Conservation (phyloP, 495 filamentous ascomycete genomes). For the Penicillium cosmopolitanum region DNA sequence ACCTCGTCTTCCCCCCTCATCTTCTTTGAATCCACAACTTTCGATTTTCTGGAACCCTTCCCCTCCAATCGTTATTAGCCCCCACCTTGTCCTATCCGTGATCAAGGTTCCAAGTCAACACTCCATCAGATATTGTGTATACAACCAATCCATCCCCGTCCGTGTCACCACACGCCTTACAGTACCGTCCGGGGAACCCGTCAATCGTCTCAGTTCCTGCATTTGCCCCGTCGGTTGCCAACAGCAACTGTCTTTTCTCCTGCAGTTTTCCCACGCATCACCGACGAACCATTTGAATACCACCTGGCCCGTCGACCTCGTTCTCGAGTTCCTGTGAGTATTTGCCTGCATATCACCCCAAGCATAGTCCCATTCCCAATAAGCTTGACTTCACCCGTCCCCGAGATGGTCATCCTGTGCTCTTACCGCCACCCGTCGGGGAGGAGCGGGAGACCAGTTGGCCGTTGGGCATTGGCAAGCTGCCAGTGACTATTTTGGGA, state of each 20-base stretch:
- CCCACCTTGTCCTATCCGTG: conserved; percentile 7
- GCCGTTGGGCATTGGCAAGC: conserved; percentile 18
- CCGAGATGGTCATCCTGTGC: conserved; percentile 4
- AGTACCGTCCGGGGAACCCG: conserved; percentile 6
- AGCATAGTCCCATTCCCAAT: conserved; percentile 19
- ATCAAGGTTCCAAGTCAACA: conserved; percentile 15
- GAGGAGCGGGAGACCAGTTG: conserved; percentile 6
- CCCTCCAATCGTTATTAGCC: neutral
- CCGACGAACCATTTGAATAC: conserved; percentile 4
- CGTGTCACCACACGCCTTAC: conserved; percentile 16
- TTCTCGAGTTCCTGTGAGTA: conserved; percentile 12
- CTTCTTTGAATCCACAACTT: conserved; percentile 7
- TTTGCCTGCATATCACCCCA: conserved; percentile 8
- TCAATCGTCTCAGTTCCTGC: conserved; percentile 28
- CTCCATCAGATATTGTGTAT: conserved; percentile 29
- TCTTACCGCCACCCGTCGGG: conserved; percentile 24
- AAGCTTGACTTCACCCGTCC: conserved; percentile 27
- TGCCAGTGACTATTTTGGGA: neutral
- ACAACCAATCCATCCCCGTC: conserved; percentile 29
- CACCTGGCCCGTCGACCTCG: conserved; percentile 1
- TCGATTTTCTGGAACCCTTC: conserved; percentile 2
- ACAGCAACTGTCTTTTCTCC: conserved; percentile 14
- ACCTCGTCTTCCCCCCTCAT: conserved; percentile 10
- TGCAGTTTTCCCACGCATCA: conserved; percentile 27
- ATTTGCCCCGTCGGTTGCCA: conserved; percentile 26